Evolutionary conservation across 2,329 filamentous ascomycete species (phyloP), one percentile per base, ranked within the genome.

Genomic region (Colletotrichum trifolii): DNA sequence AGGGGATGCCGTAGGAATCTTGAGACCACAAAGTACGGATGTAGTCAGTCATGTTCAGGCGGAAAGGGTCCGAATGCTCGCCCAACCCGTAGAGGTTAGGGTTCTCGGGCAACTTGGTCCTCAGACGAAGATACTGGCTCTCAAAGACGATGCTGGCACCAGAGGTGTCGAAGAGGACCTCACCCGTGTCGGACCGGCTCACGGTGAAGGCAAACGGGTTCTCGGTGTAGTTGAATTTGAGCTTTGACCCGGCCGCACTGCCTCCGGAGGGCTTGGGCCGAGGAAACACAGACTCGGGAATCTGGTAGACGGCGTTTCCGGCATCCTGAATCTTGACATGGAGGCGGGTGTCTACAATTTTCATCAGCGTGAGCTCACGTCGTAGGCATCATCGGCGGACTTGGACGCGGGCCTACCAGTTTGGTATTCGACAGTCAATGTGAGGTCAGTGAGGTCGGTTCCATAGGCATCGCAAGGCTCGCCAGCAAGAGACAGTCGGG

Each of bases 41-140:
- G 74, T 92, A 92, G 75, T 91, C 85, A 38, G 85, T 88, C 0
- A 87, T 90, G 67, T 89, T 88, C 64, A 94, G 81, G 50, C 86
- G 84, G 71, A 93, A 88, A 1, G 88, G 82, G 69, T 94, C 91
- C 2, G 86, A 89, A 73, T 93, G 90, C 77, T 95, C 92, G 40
- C 92, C 92, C 2, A 95, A 82, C 0, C 93, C 92, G 73, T 96
- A 96, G 6, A 96, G 79, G 70, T 91, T 87, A 0, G 91, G 90
- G 57, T 88, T 81, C 1, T 85, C 76, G 0, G 92, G 91, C 10
- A 96, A 81, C 66, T 82, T 85, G 2, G 92, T 94, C 47, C 90
- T 85, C 64, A 95, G 81, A 17, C 89, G 87, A 33, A 96, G 77
- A 71, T 93, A 96, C 75, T 96, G 92, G 10, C 87, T 87, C 77